Conservation (phyloP, 768 basidiomycete species). For the Suillus luteus region DNA sequence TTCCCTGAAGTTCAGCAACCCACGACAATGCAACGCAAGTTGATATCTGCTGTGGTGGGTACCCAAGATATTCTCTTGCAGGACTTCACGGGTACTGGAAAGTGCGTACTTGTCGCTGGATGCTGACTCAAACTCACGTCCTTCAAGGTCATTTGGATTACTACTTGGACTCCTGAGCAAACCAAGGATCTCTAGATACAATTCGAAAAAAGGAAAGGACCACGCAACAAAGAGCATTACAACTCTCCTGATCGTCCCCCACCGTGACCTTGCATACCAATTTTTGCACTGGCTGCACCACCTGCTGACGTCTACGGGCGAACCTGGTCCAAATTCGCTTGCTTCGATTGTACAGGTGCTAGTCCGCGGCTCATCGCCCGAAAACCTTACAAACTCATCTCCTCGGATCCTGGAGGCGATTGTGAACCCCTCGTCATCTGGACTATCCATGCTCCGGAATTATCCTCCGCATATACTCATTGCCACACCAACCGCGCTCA, state of each 20-base stretch:
- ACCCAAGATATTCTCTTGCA: constrained; percentile 65
- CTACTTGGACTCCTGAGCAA: constrained; percentile 67
- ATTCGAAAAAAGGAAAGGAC: constrained; percentile 20
- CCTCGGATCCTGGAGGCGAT: constrained; percentile 32
- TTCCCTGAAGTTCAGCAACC: constrained; percentile 64
- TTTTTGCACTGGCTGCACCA: constrained; percentile 64
- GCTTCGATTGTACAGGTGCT: constrained; percentile 58
- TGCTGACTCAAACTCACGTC: constrained; percentile 8
- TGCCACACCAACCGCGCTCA: constrained; percentile 67
- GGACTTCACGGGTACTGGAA: constrained; percentile 77
- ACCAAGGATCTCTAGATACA: constrained; percentile 36
- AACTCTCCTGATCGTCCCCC: constrained; percentile 68
- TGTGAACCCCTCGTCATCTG: constrained; percentile 27
- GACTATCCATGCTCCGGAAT: constrained; percentile 40
- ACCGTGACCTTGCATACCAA: constrained; percentile 72
- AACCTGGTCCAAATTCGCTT: constrained; percentile 36
- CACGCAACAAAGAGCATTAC: constrained; percentile 40
- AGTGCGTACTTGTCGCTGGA: constrained; percentile 47
- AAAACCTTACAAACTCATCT: constrained; percentile 26
- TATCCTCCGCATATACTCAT: constrained; percentile 68
- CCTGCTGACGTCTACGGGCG: constrained; percentile 39
- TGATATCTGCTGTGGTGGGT: constrained; percentile 61
- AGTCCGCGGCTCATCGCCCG: constrained; percentile 52
- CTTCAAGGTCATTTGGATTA: constrained; percentile 67
- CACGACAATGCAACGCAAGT: constrained; percentile 57